phyloP scores from a whole-genome alignment of 2,329 filamentous ascomycete species.

The Epichloe sibirici region DNA sequence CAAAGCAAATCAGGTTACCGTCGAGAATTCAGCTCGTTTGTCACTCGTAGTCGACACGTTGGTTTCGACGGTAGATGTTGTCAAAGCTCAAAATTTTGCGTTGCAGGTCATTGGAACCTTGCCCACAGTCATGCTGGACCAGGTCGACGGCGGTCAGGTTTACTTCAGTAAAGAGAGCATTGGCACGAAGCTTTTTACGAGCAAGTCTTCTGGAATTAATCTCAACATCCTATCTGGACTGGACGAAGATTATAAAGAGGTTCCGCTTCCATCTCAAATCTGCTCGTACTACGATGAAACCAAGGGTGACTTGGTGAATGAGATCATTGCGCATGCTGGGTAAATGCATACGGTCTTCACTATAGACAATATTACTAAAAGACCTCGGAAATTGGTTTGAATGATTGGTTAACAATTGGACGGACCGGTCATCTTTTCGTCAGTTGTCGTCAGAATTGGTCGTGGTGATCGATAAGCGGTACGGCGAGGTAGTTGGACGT shows the following conservation, averaged over 20 bases:
- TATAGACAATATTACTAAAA: not conserved
- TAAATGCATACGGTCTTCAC: constrained; percentile 26
- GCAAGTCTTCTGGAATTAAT: constrained; percentile 80
- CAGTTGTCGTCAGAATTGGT: not conserved
- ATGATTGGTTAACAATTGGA: not conserved
- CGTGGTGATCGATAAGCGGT: not conserved
- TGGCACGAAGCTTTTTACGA: constrained; percentile 72
- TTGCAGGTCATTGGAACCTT: constrained; percentile 80
- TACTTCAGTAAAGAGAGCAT: constrained; percentile 76
- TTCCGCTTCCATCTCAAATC: constrained; percentile 81
- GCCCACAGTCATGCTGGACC: constrained; percentile 82
- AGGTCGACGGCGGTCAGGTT: constrained; percentile 79
- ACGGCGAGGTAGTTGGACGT: not conserved
- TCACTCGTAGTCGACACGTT: constrained; percentile 82
- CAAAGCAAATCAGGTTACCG: constrained; percentile 92
- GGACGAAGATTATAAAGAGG: constrained; percentile 76
- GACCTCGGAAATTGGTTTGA: not conserved
- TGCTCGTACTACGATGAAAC: constrained; percentile 58
- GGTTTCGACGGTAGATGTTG: constrained; percentile 83
- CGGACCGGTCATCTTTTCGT: not conserved
- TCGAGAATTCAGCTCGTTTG: constrained; percentile 78
- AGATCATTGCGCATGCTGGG: constrained; percentile 92
- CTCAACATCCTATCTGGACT: constrained; percentile 63
- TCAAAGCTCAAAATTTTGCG: constrained; percentile 90
- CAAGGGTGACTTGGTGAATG: constrained; percentile 68